Percentiles rank a stretch among this genome's conserved stretches.
These are phyloP conservation scores for Botrytis fragariae DNA, from an alignment of 2,329 filamentous ascomycete species.

Conservation along the genomic window DNA sequence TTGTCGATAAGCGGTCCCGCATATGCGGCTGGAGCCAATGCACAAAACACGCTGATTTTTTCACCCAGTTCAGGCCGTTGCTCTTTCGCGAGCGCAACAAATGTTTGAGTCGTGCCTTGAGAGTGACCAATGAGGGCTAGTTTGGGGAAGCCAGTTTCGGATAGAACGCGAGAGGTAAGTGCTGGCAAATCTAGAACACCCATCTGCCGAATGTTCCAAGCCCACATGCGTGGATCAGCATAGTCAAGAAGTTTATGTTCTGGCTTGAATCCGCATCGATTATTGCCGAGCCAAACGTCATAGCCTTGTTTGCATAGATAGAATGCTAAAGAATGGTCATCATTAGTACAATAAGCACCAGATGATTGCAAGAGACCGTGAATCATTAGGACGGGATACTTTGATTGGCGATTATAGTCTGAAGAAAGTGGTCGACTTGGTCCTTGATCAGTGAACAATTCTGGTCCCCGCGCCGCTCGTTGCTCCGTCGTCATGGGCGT, in stretches of 20 bases:
- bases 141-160: slow-evolving; percentile 79
- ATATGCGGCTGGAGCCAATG: slow-evolving; percentile 85
- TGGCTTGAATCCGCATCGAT: slow-evolving; percentile 81
- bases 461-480: slow-evolving; percentile 55
- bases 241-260: slow-evolving; percentile 69
- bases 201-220: slow-evolving; percentile 95
- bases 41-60: slow-evolving; percentile 85
- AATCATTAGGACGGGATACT: slow-evolving; percentile 82
- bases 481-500: slow-evolving; percentile 49
- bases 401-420: slow-evolving; percentile 40
- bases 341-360: slow-evolving; percentile 85
- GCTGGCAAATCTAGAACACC: slow-evolving; percentile 85
- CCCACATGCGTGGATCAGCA: slow-evolving; percentile 88
- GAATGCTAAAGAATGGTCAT: slow-evolving; percentile 86
- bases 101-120: slow-evolving; percentile 85
- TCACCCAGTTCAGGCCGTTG: slow-evolving; percentile 82
- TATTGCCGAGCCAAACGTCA: slow-evolving; percentile 95
- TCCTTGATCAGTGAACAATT: slow-evolving; percentile 55
- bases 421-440: slow-evolving; percentile 40
- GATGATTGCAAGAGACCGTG: slow-evolving; percentile 86
- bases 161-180: slow-evolving; percentile 73
- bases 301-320: slow-evolving; percentile 89
- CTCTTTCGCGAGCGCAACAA: slow-evolving; percentile 85
- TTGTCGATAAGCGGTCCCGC: slow-evolving; percentile 82
- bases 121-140: slow-evolving; percentile 83